Percentiles rank a stretch among this genome's conserved stretches.
Evolutionary conservation across 208 protist species (phyloP).

Genomic region (Trypanosoma theileri): DNA sequence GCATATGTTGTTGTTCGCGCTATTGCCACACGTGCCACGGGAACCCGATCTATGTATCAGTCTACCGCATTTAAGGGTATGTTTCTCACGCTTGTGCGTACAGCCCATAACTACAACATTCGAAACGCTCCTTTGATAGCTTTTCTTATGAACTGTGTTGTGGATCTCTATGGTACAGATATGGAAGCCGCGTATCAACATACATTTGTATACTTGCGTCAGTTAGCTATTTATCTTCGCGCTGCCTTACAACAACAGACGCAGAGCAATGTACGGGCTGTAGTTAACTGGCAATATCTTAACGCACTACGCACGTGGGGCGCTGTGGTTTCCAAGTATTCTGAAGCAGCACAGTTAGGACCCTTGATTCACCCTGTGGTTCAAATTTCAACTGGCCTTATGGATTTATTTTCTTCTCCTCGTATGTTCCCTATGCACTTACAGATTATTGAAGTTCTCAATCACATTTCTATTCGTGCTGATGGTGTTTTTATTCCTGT

Average conservation of each 20-base stretch:
- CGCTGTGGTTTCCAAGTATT: conserved; percentile 86
- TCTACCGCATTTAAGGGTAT: conserved; percentile 91
- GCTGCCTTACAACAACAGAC: conserved; percentile 91
- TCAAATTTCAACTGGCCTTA: conserved; percentile 86
- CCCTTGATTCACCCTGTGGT: conserved; percentile 93
- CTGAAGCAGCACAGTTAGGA: conserved; percentile 78
- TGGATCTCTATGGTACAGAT: conserved; percentile 95
- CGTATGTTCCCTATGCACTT: conserved; percentile 96
- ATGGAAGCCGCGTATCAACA: conserved; percentile 93
- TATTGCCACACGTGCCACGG: conserved; percentile 84
- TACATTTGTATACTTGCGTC: conserved; percentile 97
- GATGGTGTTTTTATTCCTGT: conserved; percentile 94
- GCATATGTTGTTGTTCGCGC: conserved; percentile 88
- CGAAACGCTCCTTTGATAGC: conserved; percentile 78
- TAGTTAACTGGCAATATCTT: conserved; percentile 98
- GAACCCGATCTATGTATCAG: conserved; percentile 90
- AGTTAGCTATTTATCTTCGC: conserved; percentile 96
- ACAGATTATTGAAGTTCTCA: conserved; percentile 91
- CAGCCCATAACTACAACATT: conserved; percentile 79
- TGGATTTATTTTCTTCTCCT: conserved; percentile 91
- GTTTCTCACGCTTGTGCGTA: conserved; percentile 91
- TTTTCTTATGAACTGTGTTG: conserved; percentile 94
- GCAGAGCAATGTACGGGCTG: conserved; percentile 88
- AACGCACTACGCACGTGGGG: conserved; percentile 94
- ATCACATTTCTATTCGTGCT: conserved; percentile 81